Percentiles rank a stretch among this genome's conserved stretches.
Evolutionary conservation across 2,329 filamentous ascomycete species (phyloP).

Genomic region (Pseudocercospora pini-densiflorae): DNA sequence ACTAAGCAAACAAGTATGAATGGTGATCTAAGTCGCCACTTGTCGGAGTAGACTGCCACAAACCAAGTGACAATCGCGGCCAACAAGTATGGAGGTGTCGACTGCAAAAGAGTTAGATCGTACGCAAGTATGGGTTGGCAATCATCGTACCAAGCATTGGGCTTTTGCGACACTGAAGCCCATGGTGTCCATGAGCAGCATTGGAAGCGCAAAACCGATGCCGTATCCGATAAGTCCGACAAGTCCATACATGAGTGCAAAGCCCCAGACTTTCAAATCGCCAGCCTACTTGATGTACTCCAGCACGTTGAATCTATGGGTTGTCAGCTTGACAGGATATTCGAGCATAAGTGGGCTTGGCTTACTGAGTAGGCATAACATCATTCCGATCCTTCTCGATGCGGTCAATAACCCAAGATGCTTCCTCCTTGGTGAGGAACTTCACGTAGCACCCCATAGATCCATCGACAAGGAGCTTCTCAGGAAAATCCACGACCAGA

Average conservation of each 20-base stretch:
- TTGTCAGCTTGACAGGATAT: not conserved
- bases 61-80: slow-evolving; percentile 30
- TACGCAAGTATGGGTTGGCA: not conserved
- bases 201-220: slow-evolving; percentile 19
- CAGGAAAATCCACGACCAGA: slow-evolving; percentile 22
- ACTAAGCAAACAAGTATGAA: slow-evolving; percentile 27
- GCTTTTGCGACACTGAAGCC: slow-evolving; percentile 49
- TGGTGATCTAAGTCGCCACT: slow-evolving; percentile 31
- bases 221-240: slow-evolving; percentile 11
- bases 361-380: slow-evolving; percentile 14
- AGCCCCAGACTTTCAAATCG: slow-evolving; percentile 17
- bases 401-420: slow-evolving; percentile 17
- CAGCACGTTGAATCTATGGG: not conserved
- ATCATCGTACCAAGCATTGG: slow-evolving; percentile 45
- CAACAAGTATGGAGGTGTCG: slow-evolving; percentile 49
- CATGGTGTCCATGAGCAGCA: slow-evolving; percentile 31
- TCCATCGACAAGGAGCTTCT: slow-evolving; percentile 6
- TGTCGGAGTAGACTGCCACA: slow-evolving; percentile 33
- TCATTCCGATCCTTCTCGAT: slow-evolving; percentile 20
- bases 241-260: slow-evolving; percentile 8
- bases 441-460: not conserved
- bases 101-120: not conserved
- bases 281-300: slow-evolving; percentile 11
- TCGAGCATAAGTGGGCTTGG: not conserved
- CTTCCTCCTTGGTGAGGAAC: slow-evolving; percentile 17